Evolutionary conservation across 768 basidiomycete species (phyloP).

Genomic region (Rubroboletus satanas): DNA sequence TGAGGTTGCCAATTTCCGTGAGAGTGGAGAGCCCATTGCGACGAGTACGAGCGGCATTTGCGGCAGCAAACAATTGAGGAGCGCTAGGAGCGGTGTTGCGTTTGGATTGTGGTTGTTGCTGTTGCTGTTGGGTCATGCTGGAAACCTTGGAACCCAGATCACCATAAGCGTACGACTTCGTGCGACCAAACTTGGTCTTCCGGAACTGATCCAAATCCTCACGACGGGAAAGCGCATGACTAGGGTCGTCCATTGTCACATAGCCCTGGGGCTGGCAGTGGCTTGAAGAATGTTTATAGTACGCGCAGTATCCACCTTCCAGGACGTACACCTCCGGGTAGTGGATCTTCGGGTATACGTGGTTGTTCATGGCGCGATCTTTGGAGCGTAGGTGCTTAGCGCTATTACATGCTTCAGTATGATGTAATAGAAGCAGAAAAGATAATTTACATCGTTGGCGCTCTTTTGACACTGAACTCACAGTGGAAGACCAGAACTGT

Average conservation of each 20-base stretch:
- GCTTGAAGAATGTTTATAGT: constrained; percentile 62
- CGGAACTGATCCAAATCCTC: constrained; percentile 92
- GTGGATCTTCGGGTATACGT: constrained; percentile 86
- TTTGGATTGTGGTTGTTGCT: constrained; percentile 45
- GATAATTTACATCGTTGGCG: constrained; percentile 83
- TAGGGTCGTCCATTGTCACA: constrained; percentile 93
- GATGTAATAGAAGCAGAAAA: neutral
- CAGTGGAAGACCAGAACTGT: constrained; percentile 95
- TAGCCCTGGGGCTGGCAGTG: constrained; percentile 83
- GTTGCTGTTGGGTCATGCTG: constrained; percentile 35
- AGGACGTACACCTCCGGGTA: constrained; percentile 97
- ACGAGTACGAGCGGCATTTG: constrained; percentile 62
- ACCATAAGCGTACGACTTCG: constrained; percentile 92
- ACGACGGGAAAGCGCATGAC: constrained; percentile 70
- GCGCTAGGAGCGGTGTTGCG: constrained; percentile 65
- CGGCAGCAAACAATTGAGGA: constrained; percentile 62
- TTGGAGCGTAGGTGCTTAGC: constrained; percentile 90
- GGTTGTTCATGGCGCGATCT: constrained; percentile 86
- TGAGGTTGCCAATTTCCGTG: constrained; percentile 60
- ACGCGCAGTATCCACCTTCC: constrained; percentile 92
- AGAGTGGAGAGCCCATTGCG: constrained; percentile 62
- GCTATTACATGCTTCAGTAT: constrained; percentile 38
- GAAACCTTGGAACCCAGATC: constrained; percentile 51
- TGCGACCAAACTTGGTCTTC: constrained; percentile 80
- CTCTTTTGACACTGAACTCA: constrained; percentile 93